phyloP scores from a whole-genome alignment of 169 alveolate species.

The Fabrea salina region DNA sequence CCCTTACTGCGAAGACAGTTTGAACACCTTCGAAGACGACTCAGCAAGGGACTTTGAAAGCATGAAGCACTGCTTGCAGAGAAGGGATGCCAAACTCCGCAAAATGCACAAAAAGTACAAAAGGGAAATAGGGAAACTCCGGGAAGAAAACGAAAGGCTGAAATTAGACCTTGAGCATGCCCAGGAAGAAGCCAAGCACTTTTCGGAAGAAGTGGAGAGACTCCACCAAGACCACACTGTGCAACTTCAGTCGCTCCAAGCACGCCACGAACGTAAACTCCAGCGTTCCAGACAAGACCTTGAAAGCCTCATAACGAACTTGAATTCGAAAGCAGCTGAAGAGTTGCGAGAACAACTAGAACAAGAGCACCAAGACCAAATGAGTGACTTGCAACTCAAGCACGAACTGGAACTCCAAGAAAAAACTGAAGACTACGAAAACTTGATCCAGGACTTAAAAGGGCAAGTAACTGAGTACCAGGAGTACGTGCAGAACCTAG shows the following conservation, averaged over 20 bases:
- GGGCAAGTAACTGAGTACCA: background rate
- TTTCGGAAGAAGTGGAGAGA: background rate
- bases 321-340: background rate
- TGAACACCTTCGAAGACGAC: background rate
- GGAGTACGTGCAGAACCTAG: background rate
- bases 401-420: background rate
- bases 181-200: background rate
- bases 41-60: background rate
- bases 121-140: background rate
- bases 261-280: conserved; percentile 7
- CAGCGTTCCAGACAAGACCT: background rate
- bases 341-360: background rate
- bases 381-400: background rate
- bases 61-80: background rate
- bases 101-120: conserved; percentile 4
- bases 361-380: background rate
- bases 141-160: background rate
- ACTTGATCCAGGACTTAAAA: background rate
- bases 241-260: background rate
- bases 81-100: background rate
- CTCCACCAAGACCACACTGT: background rate
- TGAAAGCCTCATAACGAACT: background rate
- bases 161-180: background rate
- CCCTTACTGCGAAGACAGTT: background rate
- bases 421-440: background rate